Evolutionary conservation across 164 flowering plant species (phyloP).

Genomic region (Sedum album): DNA sequence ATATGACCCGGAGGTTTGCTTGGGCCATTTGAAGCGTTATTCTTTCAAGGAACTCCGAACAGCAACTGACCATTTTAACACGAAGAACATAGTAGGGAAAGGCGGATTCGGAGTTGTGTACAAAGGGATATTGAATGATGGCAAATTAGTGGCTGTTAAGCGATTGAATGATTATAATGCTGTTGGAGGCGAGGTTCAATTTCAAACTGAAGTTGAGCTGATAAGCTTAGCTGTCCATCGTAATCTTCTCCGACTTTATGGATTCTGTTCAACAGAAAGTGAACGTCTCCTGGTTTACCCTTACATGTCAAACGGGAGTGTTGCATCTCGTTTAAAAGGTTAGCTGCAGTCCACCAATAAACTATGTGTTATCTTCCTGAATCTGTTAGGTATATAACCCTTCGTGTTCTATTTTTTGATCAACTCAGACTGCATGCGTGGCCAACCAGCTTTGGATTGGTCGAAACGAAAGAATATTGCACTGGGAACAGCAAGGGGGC

Average conservation of each 20-base stretch:
- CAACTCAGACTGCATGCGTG: slow-evolving; percentile 11
- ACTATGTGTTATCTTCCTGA: too few relatives aligned
- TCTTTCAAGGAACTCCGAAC: slow-evolving; percentile 51
- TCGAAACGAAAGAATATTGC: slow-evolving; percentile 56
- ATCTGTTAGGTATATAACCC: too few relatives aligned
- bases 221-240: slow-evolving; percentile 68
- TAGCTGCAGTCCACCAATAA: too few relatives aligned
- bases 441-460: slow-evolving; percentile 59
- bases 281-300: slow-evolving; percentile 65
- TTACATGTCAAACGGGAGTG: slow-evolving; percentile 70
- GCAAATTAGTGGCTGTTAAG: slow-evolving; percentile 54
- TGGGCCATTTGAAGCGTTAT: slow-evolving; percentile 55
- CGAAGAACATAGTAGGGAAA: slow-evolving; percentile 55
- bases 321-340: slow-evolving; percentile 68
- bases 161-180: slow-evolving; percentile 57
- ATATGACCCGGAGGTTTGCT: slow-evolving; percentile 40
- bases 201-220: slow-evolving; percentile 74
- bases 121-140: slow-evolving; percentile 60
- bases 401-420: too few relatives aligned
- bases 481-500: slow-evolving; percentile 58
- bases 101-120: slow-evolving; percentile 75
- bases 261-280: slow-evolving; percentile 48
- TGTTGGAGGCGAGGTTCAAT: slow-evolving; percentile 52
- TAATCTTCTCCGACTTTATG: slow-evolving; percentile 50
- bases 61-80: slow-evolving; percentile 60